Evolutionary conservation across 345 rosid species (phyloP).

Genomic region (Lenwebbia sp.): DNA sequence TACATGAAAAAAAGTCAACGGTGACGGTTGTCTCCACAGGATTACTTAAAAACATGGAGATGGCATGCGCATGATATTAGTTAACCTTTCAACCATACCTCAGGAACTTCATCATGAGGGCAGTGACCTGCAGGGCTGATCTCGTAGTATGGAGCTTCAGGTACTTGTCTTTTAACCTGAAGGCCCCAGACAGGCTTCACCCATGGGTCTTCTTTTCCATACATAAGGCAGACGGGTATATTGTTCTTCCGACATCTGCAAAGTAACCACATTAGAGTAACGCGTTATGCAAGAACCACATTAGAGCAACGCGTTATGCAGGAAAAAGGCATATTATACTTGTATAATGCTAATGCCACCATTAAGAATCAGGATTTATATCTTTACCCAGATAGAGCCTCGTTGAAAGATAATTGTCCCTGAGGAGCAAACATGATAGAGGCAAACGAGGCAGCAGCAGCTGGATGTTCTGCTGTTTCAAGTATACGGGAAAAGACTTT

Average conservation of each 20-base stretch:
- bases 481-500: conserved; percentile 67
- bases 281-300: neutral
- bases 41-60: neutral
- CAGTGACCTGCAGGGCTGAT: conserved; percentile 99
- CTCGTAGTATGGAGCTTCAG: conserved; percentile 78
- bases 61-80: neutral
- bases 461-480: conserved; percentile 77
- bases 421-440: conserved; percentile 91
- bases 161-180: conserved; percentile 60
- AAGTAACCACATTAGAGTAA: neutral
- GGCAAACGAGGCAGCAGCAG: conserved; percentile 91
- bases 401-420: conserved; percentile 59
- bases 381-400: conserved; percentile 50
- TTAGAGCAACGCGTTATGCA: neutral
- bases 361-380: neutral
- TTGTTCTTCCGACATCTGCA: conserved; percentile 48
- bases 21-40: neutral
- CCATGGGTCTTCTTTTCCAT: conserved; percentile 98
- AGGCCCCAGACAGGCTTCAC: conserved; percentile 89
- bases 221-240: conserved; percentile 70
- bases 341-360: neutral
- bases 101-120: conserved; percentile 99
- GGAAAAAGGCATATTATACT: neutral
- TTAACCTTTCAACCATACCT: conserved; percentile 30
- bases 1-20: neutral